A percentile compares a stretch with the other conserved stretches of the same genome.
These are phyloP conservation scores for Solanum stenotomum DNA, from an alignment of 257 asterid species.

Conservation along the genomic window DNA sequence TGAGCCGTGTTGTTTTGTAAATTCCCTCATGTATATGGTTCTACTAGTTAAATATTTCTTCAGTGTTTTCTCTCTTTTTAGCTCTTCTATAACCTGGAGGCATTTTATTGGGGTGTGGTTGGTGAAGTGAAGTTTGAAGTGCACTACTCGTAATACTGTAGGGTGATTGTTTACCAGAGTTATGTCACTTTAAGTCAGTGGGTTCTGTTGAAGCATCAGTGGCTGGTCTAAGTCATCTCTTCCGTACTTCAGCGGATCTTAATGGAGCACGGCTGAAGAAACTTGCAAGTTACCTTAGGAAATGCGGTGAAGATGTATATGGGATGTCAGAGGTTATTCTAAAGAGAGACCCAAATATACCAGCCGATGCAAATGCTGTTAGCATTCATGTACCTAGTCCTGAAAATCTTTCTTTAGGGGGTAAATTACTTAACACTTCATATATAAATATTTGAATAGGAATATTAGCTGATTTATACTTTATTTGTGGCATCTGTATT, in stretches of 20 bases:
- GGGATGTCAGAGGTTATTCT: slow-evolving; percentile 72
- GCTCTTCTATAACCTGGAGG: neutral
- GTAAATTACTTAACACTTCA: slow-evolving; percentile 21
- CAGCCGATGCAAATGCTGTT: slow-evolving; percentile 75
- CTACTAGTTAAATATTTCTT: neutral
- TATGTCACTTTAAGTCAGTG: slow-evolving; percentile 33
- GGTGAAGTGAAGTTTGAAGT: neutral
- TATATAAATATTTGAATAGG: neutral
- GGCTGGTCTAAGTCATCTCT: slow-evolving; percentile 76
- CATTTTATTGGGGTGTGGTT: neutral
- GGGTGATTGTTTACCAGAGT: slow-evolving; percentile 30
- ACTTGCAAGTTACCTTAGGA: slow-evolving; percentile 61
- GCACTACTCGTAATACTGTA: slow-evolving; percentile 11
- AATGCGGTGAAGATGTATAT: slow-evolving; percentile 40
- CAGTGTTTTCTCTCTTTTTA: neutral
- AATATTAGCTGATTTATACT: neutral
- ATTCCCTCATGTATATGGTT: neutral
- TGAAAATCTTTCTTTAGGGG: slow-evolving; percentile 37
- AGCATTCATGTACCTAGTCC: slow-evolving; percentile 73
- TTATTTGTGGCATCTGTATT: neutral
- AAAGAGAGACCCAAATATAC: slow-evolving; percentile 58
- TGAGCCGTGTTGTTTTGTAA: neutral
- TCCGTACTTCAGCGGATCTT: slow-evolving; percentile 55
- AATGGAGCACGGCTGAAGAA: slow-evolving; percentile 61
- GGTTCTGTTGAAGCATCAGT: slow-evolving; percentile 71